phyloP scores from a whole-genome alignment of 2,329 filamentous ascomycete genomes.

The Trichoderma hamatum region DNA sequence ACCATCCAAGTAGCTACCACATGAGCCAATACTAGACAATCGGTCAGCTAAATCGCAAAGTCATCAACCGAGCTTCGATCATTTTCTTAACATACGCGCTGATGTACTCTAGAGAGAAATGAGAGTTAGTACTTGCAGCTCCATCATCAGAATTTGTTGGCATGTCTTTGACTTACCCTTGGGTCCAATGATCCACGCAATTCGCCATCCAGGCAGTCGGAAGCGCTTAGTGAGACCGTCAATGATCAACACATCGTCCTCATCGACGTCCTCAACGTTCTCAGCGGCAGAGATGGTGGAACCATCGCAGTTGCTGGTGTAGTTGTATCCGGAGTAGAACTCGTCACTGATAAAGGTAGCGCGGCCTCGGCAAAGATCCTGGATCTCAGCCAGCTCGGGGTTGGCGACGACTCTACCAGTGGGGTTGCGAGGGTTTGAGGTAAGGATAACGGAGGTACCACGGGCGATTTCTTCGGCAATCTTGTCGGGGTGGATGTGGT shows the following conservation, averaged over 20 bases:
- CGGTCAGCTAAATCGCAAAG: not conserved
- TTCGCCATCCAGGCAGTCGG: constrained; percentile 92
- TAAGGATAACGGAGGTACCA: constrained; percentile 85
- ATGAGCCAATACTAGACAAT: constrained; percentile 70
- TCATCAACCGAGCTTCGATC: not conserved
- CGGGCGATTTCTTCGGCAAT: constrained; percentile 89
- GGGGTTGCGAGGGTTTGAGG: constrained; percentile 93
- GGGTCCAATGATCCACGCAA: constrained; percentile 93
- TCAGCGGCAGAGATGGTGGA: constrained; percentile 85
- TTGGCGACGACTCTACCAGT: constrained; percentile 86
- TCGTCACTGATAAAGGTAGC: constrained; percentile 94
- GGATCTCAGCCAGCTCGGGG: constrained; percentile 84
- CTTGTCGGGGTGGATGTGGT: constrained; percentile 91
- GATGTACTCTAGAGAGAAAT: constrained; percentile 70
- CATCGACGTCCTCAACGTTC: constrained; percentile 86
- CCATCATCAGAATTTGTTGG: not conserved
- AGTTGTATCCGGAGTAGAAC: constrained; percentile 97
- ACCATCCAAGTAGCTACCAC: constrained; percentile 91
- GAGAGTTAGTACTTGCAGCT: constrained; percentile 15
- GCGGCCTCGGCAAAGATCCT: constrained; percentile 87
- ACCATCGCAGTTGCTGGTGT: constrained; percentile 89
- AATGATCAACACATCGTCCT: constrained; percentile 90
- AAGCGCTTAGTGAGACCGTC: constrained; percentile 97
- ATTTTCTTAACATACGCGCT: constrained; percentile 60
- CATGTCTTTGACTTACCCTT: constrained; percentile 55